Evolutionary conservation across 1,284 basidiomycete species (phyloP).

Genomic region (Butyriboletus appendiculatus): DNA sequence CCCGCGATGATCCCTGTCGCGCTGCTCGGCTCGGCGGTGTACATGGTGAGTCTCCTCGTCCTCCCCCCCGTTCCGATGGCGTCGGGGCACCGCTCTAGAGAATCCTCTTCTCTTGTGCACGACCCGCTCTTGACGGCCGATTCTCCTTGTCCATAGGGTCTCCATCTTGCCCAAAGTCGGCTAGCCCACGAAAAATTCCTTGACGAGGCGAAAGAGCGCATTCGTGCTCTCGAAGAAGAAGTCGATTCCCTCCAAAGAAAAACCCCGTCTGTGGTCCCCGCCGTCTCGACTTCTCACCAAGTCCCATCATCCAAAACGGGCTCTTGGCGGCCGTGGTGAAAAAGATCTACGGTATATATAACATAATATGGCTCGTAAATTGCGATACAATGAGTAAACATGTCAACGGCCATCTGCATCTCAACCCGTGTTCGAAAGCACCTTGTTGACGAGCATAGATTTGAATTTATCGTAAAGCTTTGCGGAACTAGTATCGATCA

Average conservation of each 20-base stretch:
- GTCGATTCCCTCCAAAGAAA: conserved; percentile 43
- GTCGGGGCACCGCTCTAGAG: conserved; percentile 5
- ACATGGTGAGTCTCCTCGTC: conserved; percentile 50
- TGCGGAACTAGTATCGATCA: conserved; percentile 46
- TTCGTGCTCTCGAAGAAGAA: conserved; percentile 60
- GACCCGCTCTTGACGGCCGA: conserved; percentile 19
- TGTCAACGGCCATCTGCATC: background rate
- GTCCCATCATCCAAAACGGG: conserved; percentile 1
- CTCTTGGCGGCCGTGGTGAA: conserved; percentile 23
- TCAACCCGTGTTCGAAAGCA: conserved; percentile 26
- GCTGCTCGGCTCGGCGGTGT: conserved; percentile 73
- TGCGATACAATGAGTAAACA: conserved; percentile 4
- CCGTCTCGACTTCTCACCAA: background rate
- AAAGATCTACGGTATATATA: conserved; percentile 20
- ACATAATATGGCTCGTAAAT: background rate
- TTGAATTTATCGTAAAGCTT: conserved; percentile 74
- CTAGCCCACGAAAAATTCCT: conserved; percentile 72
- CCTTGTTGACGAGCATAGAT: conserved; percentile 54
- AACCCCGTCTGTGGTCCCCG: conserved; percentile 3
- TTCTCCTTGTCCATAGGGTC: conserved; percentile 45
- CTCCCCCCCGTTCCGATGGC: conserved; percentile 20
- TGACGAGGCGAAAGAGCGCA: conserved; percentile 53
- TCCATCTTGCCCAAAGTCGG: conserved; percentile 60
- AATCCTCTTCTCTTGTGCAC: conserved; percentile 6
- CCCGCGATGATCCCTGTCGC: conserved; percentile 78